Evolutionary conservation across 306 rosid genomes (phyloP).

Genomic region (Delonix regia): DNA sequence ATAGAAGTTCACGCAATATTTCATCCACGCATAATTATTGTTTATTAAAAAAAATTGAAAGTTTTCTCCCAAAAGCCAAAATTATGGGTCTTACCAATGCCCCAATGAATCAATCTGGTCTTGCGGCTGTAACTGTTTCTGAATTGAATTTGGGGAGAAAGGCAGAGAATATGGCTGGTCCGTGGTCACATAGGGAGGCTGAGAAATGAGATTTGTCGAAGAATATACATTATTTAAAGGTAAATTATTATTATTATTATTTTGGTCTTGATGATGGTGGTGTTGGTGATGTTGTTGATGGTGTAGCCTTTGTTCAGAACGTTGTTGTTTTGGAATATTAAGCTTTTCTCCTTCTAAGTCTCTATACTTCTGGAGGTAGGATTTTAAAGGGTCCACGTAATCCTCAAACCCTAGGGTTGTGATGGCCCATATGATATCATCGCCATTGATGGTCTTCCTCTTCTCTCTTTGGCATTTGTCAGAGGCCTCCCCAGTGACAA

Average conservation of each 20-base stretch:
- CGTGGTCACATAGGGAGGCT: constrained; percentile 45
- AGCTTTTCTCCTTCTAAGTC: constrained; percentile 72
- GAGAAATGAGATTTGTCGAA: constrained; percentile 53
- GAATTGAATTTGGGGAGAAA: constrained; percentile 59
- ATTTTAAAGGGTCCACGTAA: constrained; percentile 63
- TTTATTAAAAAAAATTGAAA: not conserved
- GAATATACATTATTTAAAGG: constrained; percentile 48
- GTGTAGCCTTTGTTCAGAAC: constrained; percentile 49
- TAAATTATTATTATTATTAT: constrained; percentile 35
- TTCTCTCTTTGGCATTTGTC: constrained; percentile 79
- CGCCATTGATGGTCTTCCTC: constrained; percentile 76
- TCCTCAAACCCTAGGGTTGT: constrained; percentile 74
- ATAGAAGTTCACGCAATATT: not conserved
- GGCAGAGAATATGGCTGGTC: constrained; percentile 60
- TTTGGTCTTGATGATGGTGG: constrained; percentile 34
- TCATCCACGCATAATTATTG: constrained; percentile 9
- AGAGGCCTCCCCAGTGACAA: constrained; percentile 73
- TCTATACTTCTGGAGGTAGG: constrained; percentile 68
- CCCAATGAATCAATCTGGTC: constrained; percentile 59
- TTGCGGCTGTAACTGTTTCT: constrained; percentile 57
- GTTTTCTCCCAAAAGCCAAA: not conserved
- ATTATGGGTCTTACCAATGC: constrained; percentile 43
- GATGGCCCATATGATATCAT: constrained; percentile 77
- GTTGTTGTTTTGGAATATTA: constrained; percentile 65
- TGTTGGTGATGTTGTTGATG: constrained; percentile 18